A percentile compares a stretch with the other conserved stretches of the same genome.
These are phyloP conservation scores for Lecanoromycetidae sp. DNA, from an alignment of 2,329 filamentous ascomycete genomes.

Conservation along the genomic window DNA sequence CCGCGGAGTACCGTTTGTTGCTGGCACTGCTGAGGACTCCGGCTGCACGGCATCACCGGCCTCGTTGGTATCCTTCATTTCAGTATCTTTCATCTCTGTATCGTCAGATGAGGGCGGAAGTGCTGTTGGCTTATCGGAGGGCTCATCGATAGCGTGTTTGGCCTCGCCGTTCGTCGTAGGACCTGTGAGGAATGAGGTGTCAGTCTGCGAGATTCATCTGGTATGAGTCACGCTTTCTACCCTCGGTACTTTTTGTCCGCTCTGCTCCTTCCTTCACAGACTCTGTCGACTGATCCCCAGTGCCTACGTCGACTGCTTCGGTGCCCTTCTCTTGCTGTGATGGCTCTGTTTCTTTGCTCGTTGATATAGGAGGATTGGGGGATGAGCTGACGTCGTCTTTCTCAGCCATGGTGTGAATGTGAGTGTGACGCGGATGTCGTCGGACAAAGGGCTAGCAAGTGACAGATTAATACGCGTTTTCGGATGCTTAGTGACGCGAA, in stretches of 20 bases:
- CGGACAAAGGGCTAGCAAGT: neutral
- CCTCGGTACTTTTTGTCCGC: neutral
- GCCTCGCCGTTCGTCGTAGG: slow-evolving; percentile 10
- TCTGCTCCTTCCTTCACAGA: slow-evolving; percentile 5
- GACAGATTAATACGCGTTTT: slow-evolving; percentile 6
- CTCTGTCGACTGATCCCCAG: neutral
- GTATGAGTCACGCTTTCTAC: neutral
- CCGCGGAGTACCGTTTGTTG: slow-evolving; percentile 40
- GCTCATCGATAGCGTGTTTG: neutral
- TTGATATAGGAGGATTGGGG: neutral
- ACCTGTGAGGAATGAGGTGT: slow-evolving; percentile 1
- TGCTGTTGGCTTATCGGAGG: neutral
- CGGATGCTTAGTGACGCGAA: slow-evolving; percentile 6
- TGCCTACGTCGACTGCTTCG: neutral
- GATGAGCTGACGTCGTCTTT: neutral
- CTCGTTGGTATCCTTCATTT: slow-evolving; percentile 19
- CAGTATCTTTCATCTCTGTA: slow-evolving; percentile 16
- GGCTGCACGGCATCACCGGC: slow-evolving; percentile 21
- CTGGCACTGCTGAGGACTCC: slow-evolving; percentile 25
- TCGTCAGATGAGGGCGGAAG: no score
- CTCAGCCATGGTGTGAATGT: slow-evolving; percentile 6
- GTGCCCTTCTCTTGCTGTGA: slow-evolving; percentile 2
- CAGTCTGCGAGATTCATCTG: neutral
- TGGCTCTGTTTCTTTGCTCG: neutral
- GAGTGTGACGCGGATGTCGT: neutral